phyloP scores from a whole-genome alignment of 176 grass and related monocot genomes.

The Luzula sylvatica region DNA sequence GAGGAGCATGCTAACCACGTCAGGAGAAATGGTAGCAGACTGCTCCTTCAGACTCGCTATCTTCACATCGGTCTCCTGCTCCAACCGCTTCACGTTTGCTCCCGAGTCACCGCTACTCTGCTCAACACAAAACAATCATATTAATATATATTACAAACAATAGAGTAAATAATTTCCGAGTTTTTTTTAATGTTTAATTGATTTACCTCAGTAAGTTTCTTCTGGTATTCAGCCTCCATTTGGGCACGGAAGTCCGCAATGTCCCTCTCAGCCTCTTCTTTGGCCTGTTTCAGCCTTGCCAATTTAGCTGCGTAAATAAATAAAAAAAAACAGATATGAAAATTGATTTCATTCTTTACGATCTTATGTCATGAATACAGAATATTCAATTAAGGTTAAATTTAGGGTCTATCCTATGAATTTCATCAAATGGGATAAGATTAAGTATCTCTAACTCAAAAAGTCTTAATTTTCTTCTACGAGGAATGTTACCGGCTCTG shows the following conservation, averaged over 20 bases:
- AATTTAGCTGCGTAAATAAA: conserved; percentile 43
- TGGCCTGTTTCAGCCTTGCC: conserved; percentile 70
- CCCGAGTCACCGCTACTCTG: conserved; percentile 76
- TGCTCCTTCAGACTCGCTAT: conserved; percentile 46
- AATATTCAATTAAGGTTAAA: no score
- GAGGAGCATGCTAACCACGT: conserved; percentile 80
- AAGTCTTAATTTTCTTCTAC: no score
- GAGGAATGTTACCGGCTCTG: conserved; percentile 64
- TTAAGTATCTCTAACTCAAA: no score
- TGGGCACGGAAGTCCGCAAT: conserved; percentile 58
- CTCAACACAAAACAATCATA: conserved; percentile 6
- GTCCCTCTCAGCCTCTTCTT: conserved; percentile 83
- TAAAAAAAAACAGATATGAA: neutral
- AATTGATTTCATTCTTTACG: no score
- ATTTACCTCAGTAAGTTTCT: conserved; percentile 62
- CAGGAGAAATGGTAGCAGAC: conserved; percentile 36
- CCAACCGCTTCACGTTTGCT: conserved; percentile 67
- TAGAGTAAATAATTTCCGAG: no score
- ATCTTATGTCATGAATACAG: no score
- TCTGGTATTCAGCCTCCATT: conserved; percentile 76
- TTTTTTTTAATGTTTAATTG: neutral
- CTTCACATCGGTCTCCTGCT: conserved; percentile 57
- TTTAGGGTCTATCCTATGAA: no score
- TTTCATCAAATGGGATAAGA: no score
- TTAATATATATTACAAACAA: neutral